Evolutionary conservation across 2,329 filamentous ascomycete genomes (phyloP), one percentile per base, ranked within the genome.

Genomic region (Huntiella omanensis): DNA sequence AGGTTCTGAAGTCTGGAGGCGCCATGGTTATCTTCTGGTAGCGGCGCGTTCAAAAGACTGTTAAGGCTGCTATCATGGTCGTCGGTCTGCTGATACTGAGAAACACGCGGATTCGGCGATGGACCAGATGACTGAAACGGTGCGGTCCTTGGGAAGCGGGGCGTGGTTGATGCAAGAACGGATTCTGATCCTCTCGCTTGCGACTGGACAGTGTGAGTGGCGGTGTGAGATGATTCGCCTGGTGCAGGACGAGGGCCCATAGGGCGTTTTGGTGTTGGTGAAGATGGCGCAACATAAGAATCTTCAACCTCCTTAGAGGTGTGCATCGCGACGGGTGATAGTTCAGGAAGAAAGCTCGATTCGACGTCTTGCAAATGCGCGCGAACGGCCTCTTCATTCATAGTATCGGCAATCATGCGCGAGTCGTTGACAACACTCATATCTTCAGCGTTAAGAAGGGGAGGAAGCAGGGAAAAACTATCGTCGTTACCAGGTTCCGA

Each of bases 321-420:
- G 43, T 66, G 62, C 28, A 62, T 62, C 33, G 64, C 65, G 40
- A 77, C 66, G 10, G 75, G 74, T 5, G 75, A 78, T 4, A 71
- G 57, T 4, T 68, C 66, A 2, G 71, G 69, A 46, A 76, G 57
- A 54, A 80, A 80, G 60, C 75, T 80, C 33, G 75, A 79, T 55
- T 80, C 76, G 51, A 78, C 67, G 54, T 80, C 75, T 53, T 71
- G 66, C 15, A 80, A 58, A 55, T 78, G 73, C 47, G 68, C 66
- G 51, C 67, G 64, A 15, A 76, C 64, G 38, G 65, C 65, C 40
- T 68, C 64, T 52, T 75, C 71, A 38, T 67, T 67, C 37, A 72
- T 56, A 3, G 69, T 70, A 46, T 74, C 68, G 46, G 66, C 61
- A 41, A 46, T 43, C 10, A 50, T 37, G 41, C 48, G 48, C 44